Evolutionary conservation across 2,329 filamentous ascomycete species (phyloP), one percentile per base, ranked within the genome.

Genomic region (Aspergillus candidus): DNA sequence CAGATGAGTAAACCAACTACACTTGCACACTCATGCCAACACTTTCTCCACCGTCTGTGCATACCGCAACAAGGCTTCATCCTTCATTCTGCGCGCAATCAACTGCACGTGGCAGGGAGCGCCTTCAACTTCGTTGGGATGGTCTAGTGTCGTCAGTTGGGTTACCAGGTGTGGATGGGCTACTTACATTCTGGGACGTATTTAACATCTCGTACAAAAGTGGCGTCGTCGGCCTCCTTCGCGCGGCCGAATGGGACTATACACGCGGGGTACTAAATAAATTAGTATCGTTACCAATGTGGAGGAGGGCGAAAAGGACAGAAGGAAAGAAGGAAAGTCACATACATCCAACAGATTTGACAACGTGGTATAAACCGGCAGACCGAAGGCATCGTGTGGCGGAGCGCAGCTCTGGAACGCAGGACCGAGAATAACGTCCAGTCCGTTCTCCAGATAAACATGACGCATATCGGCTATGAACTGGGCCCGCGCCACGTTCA

Each of bases 41-140:
- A 48, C 32, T 14, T 32, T 35, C 35, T 58, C 53, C 2, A 58
- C 43, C 1, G 53, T 27, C 27, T 35, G 47, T 4, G 54, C 53
- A 29, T 56, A 46, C 8, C 52, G 50, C 4, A 54, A 13, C 13
- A 58, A 31, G 4, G 32, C 13, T 32, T 59, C 55, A 15, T 59
- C 55, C 31, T 54, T 54, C 34, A 57, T 40, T 8, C 51, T 51
- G n/a, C 54, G 43, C 1, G 54, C 55, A 6, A 55, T 48, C 2
- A 59, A 29, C 42, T 60, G 57, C 13, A 59, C 46, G 35, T 56
- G 51, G 41, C 56, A 58, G 1, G 57, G 55, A 0, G 52, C 52
- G 2, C 47, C 49, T 13, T 60, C 56, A 3, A 58, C 35, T 11
- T 47, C 41, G 1, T 51, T 41, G 1, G 57, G 55, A 5, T 32